phyloP scores from a whole-genome alignment of 768 basidiomycete genomes.

The Dacryopinax spathularia region DNA sequence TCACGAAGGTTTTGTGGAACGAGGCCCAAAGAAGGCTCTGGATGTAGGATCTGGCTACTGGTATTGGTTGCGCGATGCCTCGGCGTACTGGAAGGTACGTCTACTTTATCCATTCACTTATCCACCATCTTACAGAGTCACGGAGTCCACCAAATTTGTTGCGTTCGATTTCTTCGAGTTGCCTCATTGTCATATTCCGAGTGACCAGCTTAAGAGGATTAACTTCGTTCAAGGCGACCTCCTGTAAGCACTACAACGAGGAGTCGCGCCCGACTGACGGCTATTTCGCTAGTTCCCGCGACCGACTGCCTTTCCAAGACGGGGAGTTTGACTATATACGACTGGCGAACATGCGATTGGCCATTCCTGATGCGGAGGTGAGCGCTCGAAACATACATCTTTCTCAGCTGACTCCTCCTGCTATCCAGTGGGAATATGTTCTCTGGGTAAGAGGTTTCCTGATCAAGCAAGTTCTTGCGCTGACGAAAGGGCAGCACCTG shows the following conservation, averaged over 20 bases:
- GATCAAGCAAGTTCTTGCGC: not conserved
- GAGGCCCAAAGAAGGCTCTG: not conserved
- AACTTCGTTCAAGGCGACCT: conserved; percentile 49
- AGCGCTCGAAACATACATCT: not conserved
- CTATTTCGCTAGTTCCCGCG: conserved; percentile 32
- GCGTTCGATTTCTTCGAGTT: not conserved
- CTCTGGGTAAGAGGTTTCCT: not conserved
- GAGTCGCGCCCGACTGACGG: not conserved
- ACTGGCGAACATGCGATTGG: conserved; percentile 52
- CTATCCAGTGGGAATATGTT: not conserved
- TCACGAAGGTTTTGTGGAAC: not conserved
- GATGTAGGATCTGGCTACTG: not conserved
- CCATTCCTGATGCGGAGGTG: conserved; percentile 36
- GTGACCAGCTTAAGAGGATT: conserved; percentile 10
- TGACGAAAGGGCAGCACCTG: not conserved
- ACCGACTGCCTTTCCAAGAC: conserved; percentile 46
- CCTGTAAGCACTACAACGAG: conserved; percentile 29
- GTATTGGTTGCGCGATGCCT: not conserved
- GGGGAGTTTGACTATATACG: conserved; percentile 57
- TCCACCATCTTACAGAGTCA: not conserved
- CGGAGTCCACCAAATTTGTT: not conserved
- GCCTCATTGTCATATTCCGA: not conserved
- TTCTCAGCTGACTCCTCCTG: not conserved
- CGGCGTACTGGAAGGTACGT: not conserved
- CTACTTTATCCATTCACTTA: not conserved